Evolutionary conservation across 306 rosid species (phyloP).

Genomic region (Cercis canadensis): DNA sequence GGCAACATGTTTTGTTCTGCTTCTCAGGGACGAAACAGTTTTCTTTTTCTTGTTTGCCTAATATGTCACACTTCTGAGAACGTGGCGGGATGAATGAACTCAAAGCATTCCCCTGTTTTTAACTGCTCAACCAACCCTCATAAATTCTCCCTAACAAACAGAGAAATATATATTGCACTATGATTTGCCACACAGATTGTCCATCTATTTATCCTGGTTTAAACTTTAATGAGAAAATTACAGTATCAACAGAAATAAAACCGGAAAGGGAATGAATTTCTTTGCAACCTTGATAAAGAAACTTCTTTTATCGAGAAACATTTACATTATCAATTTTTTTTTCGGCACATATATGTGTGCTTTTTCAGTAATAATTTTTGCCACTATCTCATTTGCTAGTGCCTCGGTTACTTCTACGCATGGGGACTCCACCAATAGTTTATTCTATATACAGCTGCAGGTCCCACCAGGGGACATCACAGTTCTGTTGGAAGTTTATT

Average conservation of each 20-base stretch:
- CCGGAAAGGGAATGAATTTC: background rate
- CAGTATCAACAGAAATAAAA: no score
- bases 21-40: background rate
- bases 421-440: constrained; percentile 13
- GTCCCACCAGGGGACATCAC: constrained; percentile 39
- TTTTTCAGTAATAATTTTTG: background rate
- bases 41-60: background rate
- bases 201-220: no score
- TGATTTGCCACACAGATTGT: no score
- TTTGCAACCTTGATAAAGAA: constrained; percentile 18
- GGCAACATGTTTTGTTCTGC: background rate
- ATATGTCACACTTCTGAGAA: background rate
- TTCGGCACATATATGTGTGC: constrained; percentile 6
- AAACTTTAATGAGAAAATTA: no score
- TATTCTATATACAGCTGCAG: constrained; percentile 41
- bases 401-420: constrained; percentile 12
- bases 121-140: background rate
- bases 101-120: no score
- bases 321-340: background rate
- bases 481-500: constrained; percentile 73
- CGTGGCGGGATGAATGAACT: background rate
- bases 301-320: constrained; percentile 10
- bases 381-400: background rate
- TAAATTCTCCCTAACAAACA: no score
- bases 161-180: no score